Conservation (phyloP, 1,284 basidiomycete genomes). For the Leccinum ponderosum region DNA sequence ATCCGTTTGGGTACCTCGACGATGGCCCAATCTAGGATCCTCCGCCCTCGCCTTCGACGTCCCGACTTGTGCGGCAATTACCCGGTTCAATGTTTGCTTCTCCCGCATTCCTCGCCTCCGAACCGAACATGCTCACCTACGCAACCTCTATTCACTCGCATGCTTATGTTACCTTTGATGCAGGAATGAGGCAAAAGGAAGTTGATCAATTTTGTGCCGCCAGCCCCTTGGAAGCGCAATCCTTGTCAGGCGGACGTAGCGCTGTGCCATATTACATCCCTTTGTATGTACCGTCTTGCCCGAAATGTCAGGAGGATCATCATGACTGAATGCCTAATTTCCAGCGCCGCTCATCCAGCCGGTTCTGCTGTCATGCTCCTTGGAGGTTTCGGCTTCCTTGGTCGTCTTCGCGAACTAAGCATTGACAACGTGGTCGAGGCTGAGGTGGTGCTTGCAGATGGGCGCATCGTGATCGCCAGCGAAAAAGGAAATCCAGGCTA, state of each 20-base stretch:
- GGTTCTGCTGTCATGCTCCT: constrained; percentile 84
- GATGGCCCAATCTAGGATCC: constrained; percentile 29
- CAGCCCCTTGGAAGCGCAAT: constrained; percentile 64
- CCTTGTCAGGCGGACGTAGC: constrained; percentile 47
- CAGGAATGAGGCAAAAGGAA: constrained; percentile 80
- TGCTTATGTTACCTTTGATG: constrained; percentile 80
- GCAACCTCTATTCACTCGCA: constrained; percentile 61
- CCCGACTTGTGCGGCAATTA: constrained; percentile 36
- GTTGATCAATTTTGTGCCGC: constrained; percentile 75
- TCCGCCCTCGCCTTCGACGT: constrained; percentile 27
- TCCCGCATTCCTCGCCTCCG: constrained; percentile 37
- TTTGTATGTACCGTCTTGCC: constrained; percentile 51
- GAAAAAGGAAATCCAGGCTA: constrained; percentile 65
- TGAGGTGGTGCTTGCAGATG: constrained; percentile 82
- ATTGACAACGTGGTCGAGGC: constrained; percentile 86
- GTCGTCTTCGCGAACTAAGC: constrained; percentile 80
- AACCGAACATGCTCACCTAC: constrained; percentile 41
- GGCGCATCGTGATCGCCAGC: constrained; percentile 69
- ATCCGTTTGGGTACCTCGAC: constrained; percentile 59
- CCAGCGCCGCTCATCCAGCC: constrained; percentile 71
- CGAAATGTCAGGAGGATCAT: not conserved
- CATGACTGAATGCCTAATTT: constrained; percentile 6
- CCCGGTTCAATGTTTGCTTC: constrained; percentile 37
- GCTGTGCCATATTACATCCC: constrained; percentile 84
- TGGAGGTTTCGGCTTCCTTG: constrained; percentile 88